phyloP scores from a whole-genome alignment of 208 protist species.

The Leptomonas pyrrhocoris region DNA sequence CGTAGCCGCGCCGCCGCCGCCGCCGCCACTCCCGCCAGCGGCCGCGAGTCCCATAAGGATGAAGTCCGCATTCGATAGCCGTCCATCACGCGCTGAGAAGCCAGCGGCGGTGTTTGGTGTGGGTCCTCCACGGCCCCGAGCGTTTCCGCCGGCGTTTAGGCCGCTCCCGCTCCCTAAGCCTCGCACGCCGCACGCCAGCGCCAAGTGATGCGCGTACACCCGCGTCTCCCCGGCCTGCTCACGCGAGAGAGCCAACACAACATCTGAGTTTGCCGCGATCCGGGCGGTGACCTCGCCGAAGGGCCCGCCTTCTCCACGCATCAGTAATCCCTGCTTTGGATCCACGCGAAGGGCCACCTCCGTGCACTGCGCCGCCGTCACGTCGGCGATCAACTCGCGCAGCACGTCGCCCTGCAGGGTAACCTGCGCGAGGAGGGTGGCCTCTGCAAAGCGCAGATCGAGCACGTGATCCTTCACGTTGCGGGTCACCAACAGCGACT shows the following conservation, averaged over 20 bases:
- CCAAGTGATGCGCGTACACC: conserved; percentile 71
- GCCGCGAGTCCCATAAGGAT: conserved; percentile 30
- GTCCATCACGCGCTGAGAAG: conserved; percentile 50
- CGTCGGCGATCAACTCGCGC: conserved; percentile 65
- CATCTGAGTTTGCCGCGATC: conserved; percentile 46
- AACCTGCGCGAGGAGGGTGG: conserved; percentile 44
- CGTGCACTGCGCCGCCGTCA: conserved; percentile 62
- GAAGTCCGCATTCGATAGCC: conserved; percentile 38
- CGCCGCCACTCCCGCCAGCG: conserved; percentile 15
- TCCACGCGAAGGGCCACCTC: conserved; percentile 46
- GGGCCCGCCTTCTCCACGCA: conserved; percentile 59
- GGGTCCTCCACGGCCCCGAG: conserved; percentile 7
- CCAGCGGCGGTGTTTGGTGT: neutral
- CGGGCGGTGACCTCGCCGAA: conserved; percentile 58
- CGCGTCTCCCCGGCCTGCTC: conserved; percentile 41
- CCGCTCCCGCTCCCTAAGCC: conserved; percentile 7
- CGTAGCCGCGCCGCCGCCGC: conserved; percentile 4
- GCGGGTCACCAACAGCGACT: conserved; percentile 67
- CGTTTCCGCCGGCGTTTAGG: neutral
- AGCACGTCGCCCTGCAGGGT: conserved; percentile 58
- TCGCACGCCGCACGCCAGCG: conserved; percentile 59
- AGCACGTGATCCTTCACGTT: conserved; percentile 60
- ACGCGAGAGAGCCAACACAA: conserved; percentile 37
- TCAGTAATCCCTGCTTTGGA: conserved; percentile 40
- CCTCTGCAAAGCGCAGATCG: conserved; percentile 69